phyloP scores from a whole-genome alignment of 1,284 basidiomycete species.

The Tylopilus sp. region DNA sequence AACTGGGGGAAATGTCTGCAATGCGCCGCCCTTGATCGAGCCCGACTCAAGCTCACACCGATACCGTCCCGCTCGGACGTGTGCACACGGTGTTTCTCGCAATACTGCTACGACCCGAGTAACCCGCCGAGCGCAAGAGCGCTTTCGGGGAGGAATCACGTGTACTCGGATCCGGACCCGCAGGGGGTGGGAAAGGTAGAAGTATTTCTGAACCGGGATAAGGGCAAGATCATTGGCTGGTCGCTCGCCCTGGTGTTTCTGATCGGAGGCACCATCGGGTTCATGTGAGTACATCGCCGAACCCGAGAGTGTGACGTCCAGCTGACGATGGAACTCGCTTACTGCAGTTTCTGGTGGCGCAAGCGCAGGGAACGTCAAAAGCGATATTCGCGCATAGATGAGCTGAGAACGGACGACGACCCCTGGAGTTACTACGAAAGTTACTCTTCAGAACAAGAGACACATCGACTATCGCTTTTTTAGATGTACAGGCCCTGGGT shows the following conservation, averaged over 20 bases:
- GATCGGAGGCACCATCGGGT: constrained; percentile 19
- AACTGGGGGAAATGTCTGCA: constrained; percentile 42
- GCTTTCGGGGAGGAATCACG: constrained; percentile 17
- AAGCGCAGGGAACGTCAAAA: constrained; percentile 19
- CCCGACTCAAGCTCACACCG: constrained; percentile 27
- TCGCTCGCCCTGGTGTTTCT: constrained; percentile 13
- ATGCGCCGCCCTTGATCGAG: constrained; percentile 43
- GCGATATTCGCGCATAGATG: constrained; percentile 26
- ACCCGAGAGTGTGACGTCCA: background rate
- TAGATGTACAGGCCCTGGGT: background rate
- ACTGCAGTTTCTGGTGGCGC: constrained; percentile 32
- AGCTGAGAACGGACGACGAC: constrained; percentile 30
- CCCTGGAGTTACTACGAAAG: constrained; percentile 31
- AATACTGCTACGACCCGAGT: constrained; percentile 35
- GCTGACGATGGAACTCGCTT: constrained; percentile 1
- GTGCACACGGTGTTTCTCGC: constrained; percentile 31
- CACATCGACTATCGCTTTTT: constrained; percentile 9
- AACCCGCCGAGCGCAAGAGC: constrained; percentile 24
- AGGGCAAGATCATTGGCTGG: constrained; percentile 24
- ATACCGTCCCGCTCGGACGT: constrained; percentile 21
- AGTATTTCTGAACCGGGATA: constrained; percentile 23
- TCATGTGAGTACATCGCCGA: constrained; percentile 23
- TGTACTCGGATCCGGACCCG: constrained; percentile 27
- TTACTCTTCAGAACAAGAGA: constrained; percentile 13
- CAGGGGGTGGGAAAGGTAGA: constrained; percentile 21